Evolutionary conservation across 768 basidiomycete genomes (phyloP).

Genomic region (Hortiboletus flavorubellus): DNA sequence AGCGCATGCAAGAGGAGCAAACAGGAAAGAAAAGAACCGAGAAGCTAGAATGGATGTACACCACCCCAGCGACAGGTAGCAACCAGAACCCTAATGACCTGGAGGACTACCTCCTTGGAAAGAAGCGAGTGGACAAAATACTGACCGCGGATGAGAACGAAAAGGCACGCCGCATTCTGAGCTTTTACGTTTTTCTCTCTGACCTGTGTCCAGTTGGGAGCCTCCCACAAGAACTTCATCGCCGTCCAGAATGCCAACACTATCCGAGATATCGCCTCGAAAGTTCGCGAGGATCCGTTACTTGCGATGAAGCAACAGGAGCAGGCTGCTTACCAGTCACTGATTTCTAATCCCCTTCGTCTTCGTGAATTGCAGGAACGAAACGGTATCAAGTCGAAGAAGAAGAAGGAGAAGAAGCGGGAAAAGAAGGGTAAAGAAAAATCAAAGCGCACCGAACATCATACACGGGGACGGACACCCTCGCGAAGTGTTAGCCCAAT

Average conservation of each 20-base stretch:
- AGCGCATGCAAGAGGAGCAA: constrained; percentile 90
- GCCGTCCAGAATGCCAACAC: constrained; percentile 94
- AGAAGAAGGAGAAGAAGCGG: constrained; percentile 55
- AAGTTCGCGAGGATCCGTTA: constrained; percentile 94
- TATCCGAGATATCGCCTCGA: constrained; percentile 81
- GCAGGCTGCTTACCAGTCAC: constrained; percentile 84
- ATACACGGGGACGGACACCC: constrained; percentile 28
- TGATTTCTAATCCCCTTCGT: constrained; percentile 83
- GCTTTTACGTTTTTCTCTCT: neutral
- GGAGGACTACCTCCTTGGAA: constrained; percentile 95
- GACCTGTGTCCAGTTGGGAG: constrained; percentile 57
- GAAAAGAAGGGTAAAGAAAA: constrained; percentile 39
- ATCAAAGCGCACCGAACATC: constrained; percentile 27
- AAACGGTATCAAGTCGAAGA: constrained; percentile 78
- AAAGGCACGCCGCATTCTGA: constrained; percentile 47
- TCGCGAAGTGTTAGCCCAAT: constrained; percentile 34
- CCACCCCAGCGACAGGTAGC: constrained; percentile 93
- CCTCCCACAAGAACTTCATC: constrained; percentile 88
- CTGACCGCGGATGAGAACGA: constrained; percentile 89
- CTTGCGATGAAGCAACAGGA: constrained; percentile 99
- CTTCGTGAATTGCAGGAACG: constrained; percentile 77
- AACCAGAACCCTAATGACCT: constrained; percentile 85
- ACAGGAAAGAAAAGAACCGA: constrained; percentile 94
- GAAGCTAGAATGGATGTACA: constrained; percentile 99
- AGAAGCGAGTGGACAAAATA: constrained; percentile 97